phyloP scores from a whole-genome alignment of 352 stramenopile genomes.

The Albugo laibachii region DNA sequence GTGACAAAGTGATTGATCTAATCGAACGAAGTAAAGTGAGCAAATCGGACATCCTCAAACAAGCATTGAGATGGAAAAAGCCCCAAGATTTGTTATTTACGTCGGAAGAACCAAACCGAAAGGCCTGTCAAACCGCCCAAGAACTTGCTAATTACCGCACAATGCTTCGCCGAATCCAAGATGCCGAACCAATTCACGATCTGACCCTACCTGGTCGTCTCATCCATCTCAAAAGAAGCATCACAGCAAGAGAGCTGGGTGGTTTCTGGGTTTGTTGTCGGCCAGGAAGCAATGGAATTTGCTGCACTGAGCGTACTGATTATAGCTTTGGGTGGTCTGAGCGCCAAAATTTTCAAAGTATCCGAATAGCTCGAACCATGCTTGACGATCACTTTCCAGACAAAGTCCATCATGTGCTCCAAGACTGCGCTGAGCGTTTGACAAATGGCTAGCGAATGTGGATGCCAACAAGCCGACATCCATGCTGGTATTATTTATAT shows the following conservation, averaged over 20 bases:
- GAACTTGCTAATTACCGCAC: conserved; percentile 27
- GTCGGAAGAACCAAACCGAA: not conserved
- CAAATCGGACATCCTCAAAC: conserved; percentile 60
- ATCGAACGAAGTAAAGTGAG: conserved; percentile 73
- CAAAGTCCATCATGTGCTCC: conserved; percentile 72
- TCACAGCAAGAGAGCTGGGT: conserved; percentile 9
- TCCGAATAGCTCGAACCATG: conserved; percentile 69
- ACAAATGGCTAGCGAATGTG: not conserved
- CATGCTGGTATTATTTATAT: too few species aligned
- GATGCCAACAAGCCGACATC: too few species aligned
- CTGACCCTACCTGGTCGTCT: conserved; percentile 57
- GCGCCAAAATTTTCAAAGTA: conserved; percentile 36
- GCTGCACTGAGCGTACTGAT: conserved; percentile 63
- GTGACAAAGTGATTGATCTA: conserved; percentile 65
- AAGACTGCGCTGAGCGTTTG: conserved; percentile 35
- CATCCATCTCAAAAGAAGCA: conserved; percentile 49
- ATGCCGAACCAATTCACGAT: conserved; percentile 55
- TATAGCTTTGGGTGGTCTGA: conserved; percentile 59
- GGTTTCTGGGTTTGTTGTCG: conserved; percentile 76
- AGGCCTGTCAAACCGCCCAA: conserved; percentile 11
- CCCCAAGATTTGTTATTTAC: conserved; percentile 40
- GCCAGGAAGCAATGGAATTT: conserved; percentile 44
- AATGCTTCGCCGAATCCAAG: conserved; percentile 70
- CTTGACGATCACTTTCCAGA: conserved; percentile 77
- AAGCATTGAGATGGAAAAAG: conserved; percentile 57